Percentiles rank a stretch among this genome's conserved stretches.
Evolutionary conservation across 2,329 filamentous ascomycete species (phyloP).

Genomic region (Lachnellula willkommii): DNA sequence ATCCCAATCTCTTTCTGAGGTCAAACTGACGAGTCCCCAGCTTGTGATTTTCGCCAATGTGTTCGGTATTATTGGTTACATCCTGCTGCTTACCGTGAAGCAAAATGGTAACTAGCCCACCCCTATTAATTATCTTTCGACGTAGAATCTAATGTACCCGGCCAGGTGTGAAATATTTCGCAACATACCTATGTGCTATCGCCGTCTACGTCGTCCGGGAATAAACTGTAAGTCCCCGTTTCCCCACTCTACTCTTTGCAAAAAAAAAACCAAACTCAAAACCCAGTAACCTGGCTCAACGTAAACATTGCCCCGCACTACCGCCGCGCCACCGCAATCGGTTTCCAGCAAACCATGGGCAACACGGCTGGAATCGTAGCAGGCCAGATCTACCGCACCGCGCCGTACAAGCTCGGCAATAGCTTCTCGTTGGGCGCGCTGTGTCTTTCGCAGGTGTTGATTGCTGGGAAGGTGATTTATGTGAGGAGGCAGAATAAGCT

Average conservation of each 20-base stretch:
- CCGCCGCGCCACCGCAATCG: constrained; percentile 42
- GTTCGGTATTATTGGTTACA: constrained; percentile 45
- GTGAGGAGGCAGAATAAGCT: constrained; percentile 36
- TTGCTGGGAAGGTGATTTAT: constrained; percentile 39
- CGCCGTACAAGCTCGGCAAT: constrained; percentile 23
- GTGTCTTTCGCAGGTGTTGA: constrained; percentile 27
- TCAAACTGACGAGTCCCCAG: constrained; percentile 10
- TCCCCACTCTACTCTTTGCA: neutral
- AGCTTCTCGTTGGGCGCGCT: constrained; percentile 20
- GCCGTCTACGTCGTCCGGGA: constrained; percentile 44
- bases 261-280: neutral
- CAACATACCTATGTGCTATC: constrained; percentile 43
- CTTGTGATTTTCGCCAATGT: constrained; percentile 36
- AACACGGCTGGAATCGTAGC: constrained; percentile 42
- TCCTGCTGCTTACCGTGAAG: constrained; percentile 43
- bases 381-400: constrained; percentile 20
- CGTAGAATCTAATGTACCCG: neutral
- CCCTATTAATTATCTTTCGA: no score
- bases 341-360: constrained; percentile 41
- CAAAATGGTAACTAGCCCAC: constrained; percentile 31
- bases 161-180: constrained; percentile 39
- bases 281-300: constrained; percentile 39
- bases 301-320: constrained; percentile 43
- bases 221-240: constrained; percentile 31
- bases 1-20: neutral